These are phyloP conservation scores for Paraconiothyrium sp. DNA, from an alignment of 2,329 filamentous ascomycete species.

Conservation along the genomic window DNA sequence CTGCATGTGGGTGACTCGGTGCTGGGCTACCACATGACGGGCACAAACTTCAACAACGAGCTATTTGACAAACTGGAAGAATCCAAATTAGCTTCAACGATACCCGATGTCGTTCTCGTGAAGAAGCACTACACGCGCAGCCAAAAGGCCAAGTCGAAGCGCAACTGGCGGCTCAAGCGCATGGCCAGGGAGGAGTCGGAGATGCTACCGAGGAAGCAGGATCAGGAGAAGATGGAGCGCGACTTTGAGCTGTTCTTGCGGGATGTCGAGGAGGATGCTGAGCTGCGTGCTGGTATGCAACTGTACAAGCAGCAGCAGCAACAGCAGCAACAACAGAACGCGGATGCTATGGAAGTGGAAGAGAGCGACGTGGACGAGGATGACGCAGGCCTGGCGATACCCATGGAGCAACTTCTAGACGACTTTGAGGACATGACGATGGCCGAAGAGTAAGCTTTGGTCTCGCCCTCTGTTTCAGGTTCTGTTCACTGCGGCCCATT, in stretches of 20 bases:
- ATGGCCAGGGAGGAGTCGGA: constrained; percentile 92
- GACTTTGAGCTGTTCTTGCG: constrained; percentile 98
- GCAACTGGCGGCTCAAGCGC: constrained; percentile 91
- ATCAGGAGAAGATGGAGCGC: constrained; percentile 86
- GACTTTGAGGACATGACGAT: constrained; percentile 91
- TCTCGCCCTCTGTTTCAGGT: no score
- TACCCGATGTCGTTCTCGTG: constrained; percentile 93
- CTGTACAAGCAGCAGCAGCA: constrained; percentile 77
- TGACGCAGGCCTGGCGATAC: constrained; percentile 60
- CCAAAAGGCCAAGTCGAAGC: constrained; percentile 73
- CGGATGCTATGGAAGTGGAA: constrained; percentile 74
- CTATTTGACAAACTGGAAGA: constrained; percentile 87
- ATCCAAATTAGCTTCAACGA: constrained; percentile 76
- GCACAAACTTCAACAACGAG: constrained; percentile 90
- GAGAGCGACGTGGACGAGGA: constrained; percentile 63
- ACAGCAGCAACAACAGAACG: constrained; percentile 60
- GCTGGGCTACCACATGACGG: constrained; percentile 91
- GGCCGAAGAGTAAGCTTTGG: constrained; percentile 54
- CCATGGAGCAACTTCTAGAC: constrained; percentile 74
- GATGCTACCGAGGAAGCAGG: constrained; percentile 83
- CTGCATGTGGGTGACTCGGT: constrained; percentile 90
- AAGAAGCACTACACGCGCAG: constrained; percentile 95
- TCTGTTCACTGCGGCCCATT: not conserved
- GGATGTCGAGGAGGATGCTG: constrained; percentile 94
- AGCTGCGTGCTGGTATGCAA: constrained; percentile 83